A percentile compares a stretch with the other conserved stretches of the same genome.
These are phyloP conservation scores for Linnemannia hyalina DNA, from an alignment of 192 early-diverging fungal species.

Conservation along the genomic window DNA sequence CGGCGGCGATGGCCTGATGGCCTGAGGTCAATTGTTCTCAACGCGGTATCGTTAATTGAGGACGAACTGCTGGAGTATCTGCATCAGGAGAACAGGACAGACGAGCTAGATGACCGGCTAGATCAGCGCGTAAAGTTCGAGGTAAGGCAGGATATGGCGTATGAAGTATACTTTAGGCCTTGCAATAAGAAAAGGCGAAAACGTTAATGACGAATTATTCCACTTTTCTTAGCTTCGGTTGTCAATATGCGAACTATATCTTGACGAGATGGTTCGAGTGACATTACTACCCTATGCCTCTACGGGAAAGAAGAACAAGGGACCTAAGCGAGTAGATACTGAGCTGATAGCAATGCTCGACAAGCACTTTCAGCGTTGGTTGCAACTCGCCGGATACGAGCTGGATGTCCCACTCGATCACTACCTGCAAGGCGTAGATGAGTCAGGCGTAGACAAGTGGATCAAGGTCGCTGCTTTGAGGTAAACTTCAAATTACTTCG, in stretches of 20 bases:
- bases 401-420: not conserved
- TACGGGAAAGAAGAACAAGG: constrained; percentile 18
- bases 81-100: constrained; percentile 3
- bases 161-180: not conserved
- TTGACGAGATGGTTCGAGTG: constrained; percentile 42
- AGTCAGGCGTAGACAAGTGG: constrained; percentile 8
- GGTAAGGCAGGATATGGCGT: constrained; percentile 7
- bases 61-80: constrained; percentile 44
- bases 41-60: constrained; percentile 14
- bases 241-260: constrained; percentile 38
- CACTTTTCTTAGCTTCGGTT: constrained; percentile 13
- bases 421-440: not conserved
- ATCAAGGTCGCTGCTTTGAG: constrained; percentile 3
- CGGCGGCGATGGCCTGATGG: constrained; percentile 37
- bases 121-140: constrained; percentile 18
- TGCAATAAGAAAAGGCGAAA: not conserved
- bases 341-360: constrained; percentile 28
- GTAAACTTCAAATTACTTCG: not conserved
- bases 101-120: not conserved
- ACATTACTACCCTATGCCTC: constrained; percentile 24
- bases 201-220: not conserved
- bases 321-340: constrained; percentile 32
- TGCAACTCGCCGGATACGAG: constrained; percentile 27
- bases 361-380: constrained; percentile 37
- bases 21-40: constrained; percentile 1